A percentile compares a stretch with the other conserved stretches of the same genome.
These are phyloP conservation scores for Limnanthes douglasii DNA, from an alignment of 345 rosid species.

Conservation along the genomic window DNA sequence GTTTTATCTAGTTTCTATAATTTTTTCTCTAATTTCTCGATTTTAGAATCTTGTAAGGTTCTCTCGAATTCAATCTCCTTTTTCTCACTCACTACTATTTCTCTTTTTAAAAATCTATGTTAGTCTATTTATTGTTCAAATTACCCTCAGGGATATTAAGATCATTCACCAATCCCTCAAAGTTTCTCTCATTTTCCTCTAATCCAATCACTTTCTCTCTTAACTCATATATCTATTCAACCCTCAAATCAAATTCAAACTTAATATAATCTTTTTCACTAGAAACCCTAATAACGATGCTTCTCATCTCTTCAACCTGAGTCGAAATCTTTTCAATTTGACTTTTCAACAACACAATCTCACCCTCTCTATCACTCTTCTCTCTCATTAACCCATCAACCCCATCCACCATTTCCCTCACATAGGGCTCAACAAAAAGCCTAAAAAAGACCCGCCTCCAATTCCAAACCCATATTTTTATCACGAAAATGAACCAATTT, in stretches of 20 bases:
- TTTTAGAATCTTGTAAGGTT: slow-evolving; percentile 9
- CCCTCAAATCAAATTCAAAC: slow-evolving; percentile 14
- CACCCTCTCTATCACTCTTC: slow-evolving; percentile 20
- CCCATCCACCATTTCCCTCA: slow-evolving; percentile 22
- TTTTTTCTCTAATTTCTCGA: slow-evolving; percentile 24
- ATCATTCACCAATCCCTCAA: no score
- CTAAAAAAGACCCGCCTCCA: slow-evolving; percentile 22
- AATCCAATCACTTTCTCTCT: slow-evolving; percentile 17
- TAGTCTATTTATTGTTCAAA: slow-evolving; percentile 12
- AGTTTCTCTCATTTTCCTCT: slow-evolving; percentile 22
- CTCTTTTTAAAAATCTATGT: slow-evolving; percentile 19
- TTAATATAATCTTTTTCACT: slow-evolving; percentile 30
- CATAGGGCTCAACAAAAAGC: slow-evolving; percentile 22
- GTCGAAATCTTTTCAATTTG: slow-evolving; percentile 13
- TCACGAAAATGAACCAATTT: slow-evolving; percentile 23
- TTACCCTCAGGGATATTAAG: slow-evolving; percentile 18
- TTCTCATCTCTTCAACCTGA: slow-evolving; percentile 21
- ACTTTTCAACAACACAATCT: slow-evolving; percentile 19
- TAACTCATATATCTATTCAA: slow-evolving; percentile 16
- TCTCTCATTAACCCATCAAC: slow-evolving; percentile 15
- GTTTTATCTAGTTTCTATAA: slow-evolving; percentile 11
- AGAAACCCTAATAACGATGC: slow-evolving; percentile 9
- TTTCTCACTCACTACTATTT: slow-evolving; percentile 21
- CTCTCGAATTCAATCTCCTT: slow-evolving; percentile 22
- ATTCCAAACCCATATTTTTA: slow-evolving; percentile 21